phyloP scores from a whole-genome alignment of 2,329 filamentous ascomycete genomes.

The Pseudogymnoascus sp. region DNA sequence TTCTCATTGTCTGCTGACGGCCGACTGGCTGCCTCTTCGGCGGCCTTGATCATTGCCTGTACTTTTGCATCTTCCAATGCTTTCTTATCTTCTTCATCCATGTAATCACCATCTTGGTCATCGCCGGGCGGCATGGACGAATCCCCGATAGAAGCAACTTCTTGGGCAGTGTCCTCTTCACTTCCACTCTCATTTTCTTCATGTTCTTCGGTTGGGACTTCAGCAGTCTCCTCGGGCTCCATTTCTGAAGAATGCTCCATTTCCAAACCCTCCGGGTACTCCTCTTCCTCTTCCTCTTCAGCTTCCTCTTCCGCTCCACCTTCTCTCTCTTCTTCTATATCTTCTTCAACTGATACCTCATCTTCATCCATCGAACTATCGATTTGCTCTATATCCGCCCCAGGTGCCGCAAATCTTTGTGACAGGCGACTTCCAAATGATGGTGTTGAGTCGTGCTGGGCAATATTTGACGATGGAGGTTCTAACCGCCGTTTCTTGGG shows the following conservation, averaged over 20 bases:
- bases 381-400: slow-evolving; percentile 3
- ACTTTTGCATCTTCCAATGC: slow-evolving; percentile 25
- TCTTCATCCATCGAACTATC: background rate
- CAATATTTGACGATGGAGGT: background rate
- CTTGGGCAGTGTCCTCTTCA: background rate
- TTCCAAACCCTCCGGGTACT: slow-evolving; percentile 1
- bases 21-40: slow-evolving; percentile 19
- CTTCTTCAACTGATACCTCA: slow-evolving; percentile 11
- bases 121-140: background rate
- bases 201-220: slow-evolving; percentile 9
- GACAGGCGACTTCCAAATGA: slow-evolving; percentile 25
- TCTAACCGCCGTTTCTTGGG: slow-evolving; percentile 20
- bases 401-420: slow-evolving; percentile 25
- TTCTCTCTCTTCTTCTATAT: slow-evolving; percentile 11
- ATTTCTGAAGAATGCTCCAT: background rate
- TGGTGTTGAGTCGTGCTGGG: slow-evolving; percentile 12
- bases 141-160: slow-evolving; percentile 7
- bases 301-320: slow-evolving; percentile 15
- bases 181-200: slow-evolving; percentile 6
- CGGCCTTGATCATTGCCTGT: slow-evolving; percentile 25
- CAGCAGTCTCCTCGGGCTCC: slow-evolving; percentile 4
- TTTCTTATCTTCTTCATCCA: slow-evolving; percentile 26
- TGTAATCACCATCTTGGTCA: slow-evolving; percentile 20
- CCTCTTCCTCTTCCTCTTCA: slow-evolving; percentile 12
- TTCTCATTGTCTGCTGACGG: slow-evolving; percentile 22